Conservation (phyloP, 177 flowering plant genomes). For the Telopea speciosissima region DNA sequence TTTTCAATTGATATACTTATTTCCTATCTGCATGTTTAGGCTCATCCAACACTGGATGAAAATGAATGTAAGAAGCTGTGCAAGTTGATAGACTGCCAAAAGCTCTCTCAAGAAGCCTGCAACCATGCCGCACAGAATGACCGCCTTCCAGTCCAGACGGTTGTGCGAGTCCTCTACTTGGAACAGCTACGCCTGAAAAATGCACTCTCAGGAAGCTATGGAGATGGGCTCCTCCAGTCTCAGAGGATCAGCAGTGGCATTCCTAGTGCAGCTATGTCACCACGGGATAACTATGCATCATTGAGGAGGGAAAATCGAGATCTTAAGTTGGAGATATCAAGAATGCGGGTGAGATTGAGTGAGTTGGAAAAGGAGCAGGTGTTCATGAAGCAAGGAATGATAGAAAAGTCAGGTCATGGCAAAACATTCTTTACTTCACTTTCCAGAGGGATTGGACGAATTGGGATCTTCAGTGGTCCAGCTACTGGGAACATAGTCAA, state of each 20-base stretch:
- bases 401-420: constrained; percentile 48
- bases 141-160: constrained; percentile 67
- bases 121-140: constrained; percentile 80
- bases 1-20: neutral
- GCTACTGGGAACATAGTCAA: constrained; percentile 22
- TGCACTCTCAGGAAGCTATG: constrained; percentile 43
- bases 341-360: constrained; percentile 68
- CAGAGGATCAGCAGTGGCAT: constrained; percentile 67
- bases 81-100: constrained; percentile 68
- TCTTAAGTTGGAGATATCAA: constrained; percentile 66
- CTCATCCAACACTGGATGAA: constrained; percentile 54
- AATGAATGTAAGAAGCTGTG: constrained; percentile 53
- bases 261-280: constrained; percentile 71
- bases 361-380: constrained; percentile 76
- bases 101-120: constrained; percentile 73
- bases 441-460: constrained; percentile 51
- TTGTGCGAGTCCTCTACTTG: constrained; percentile 55
- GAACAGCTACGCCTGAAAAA: constrained; percentile 66
- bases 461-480: constrained; percentile 44
- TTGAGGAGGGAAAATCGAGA: constrained; percentile 69
- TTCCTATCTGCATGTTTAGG: constrained; percentile 27
- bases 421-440: constrained; percentile 50
- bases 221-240: constrained; percentile 40
- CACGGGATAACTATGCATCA: constrained; percentile 70
- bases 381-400: constrained; percentile 66